These are phyloP conservation scores for Fusarium begoniae DNA, from an alignment of 2,329 filamentous ascomycete genomes.

Conservation along the genomic window DNA sequence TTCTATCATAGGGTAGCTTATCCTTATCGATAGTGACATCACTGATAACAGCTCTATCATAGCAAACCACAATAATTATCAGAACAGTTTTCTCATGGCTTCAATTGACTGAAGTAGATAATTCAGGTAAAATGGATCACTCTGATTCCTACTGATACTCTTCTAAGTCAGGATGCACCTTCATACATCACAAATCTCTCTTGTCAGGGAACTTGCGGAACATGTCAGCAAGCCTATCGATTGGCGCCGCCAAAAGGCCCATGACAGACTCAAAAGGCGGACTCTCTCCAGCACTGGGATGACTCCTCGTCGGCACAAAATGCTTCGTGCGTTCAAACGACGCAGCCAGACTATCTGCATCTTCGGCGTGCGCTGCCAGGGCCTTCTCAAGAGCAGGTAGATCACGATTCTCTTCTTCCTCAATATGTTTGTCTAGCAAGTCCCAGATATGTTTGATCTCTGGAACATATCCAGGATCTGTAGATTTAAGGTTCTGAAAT, in stretches of 20 bases:
- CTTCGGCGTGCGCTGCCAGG: neutral
- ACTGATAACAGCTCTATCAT: neutral
- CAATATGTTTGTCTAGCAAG: conserved; percentile 56
- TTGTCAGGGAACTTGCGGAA: conserved; percentile 59
- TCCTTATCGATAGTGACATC: neutral
- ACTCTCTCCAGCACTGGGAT: conserved; percentile 59
- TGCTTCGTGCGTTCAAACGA: conserved; percentile 62
- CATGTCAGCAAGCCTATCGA: conserved; percentile 64
- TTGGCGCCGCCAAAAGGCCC: conserved; percentile 63
- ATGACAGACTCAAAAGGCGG: conserved; percentile 65
- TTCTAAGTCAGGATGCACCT: too few species aligned
- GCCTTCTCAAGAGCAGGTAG: conserved; percentile 57
- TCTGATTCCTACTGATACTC: too few species aligned
- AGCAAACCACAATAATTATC: too few species aligned
- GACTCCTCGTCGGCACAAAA: conserved; percentile 62
- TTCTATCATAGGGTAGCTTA: neutral
- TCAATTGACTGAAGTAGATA: too few species aligned
- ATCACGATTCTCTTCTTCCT: conserved; percentile 60
- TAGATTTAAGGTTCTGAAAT: conserved; percentile 57
- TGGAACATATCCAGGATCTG: conserved; percentile 53
- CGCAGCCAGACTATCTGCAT: conserved; percentile 47
- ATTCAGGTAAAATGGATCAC: too few species aligned
- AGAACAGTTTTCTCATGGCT: too few species aligned
- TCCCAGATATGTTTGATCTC: conserved; percentile 56
- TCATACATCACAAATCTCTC: too few species aligned